These are phyloP conservation scores for Magnaporthiopsis poae DNA, from an alignment of 2,329 filamentous ascomycete species.

Conservation along the genomic window DNA sequence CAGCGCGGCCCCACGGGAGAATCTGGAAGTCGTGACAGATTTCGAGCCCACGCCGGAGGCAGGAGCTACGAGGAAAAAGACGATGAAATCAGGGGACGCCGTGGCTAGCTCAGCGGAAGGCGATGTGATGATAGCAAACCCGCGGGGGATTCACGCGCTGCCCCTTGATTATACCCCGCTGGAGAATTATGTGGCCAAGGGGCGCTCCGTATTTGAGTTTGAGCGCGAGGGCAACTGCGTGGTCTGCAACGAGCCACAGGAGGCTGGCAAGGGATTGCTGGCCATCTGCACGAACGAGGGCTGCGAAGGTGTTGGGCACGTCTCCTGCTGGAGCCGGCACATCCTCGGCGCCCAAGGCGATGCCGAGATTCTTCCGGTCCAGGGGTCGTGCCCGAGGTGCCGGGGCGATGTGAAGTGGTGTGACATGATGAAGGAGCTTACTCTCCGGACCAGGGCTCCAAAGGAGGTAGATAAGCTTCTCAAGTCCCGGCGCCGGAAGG, in stretches of 20 bases:
- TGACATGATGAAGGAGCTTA: conserved; percentile 74
- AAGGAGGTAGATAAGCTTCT: conserved; percentile 62
- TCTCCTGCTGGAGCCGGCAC: conserved; percentile 49
- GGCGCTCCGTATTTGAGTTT: conserved; percentile 42
- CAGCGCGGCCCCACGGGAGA: conserved; percentile 30
- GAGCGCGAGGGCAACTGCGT: conserved; percentile 47
- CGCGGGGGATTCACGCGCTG: conserved; percentile 43
- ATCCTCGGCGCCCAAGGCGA: conserved; percentile 30
- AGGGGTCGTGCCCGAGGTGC: conserved; percentile 65
- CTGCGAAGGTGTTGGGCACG: conserved; percentile 49
- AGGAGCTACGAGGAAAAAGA: background rate
- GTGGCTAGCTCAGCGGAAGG: conserved; percentile 5
- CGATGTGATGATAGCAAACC: background rate
- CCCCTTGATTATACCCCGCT: conserved; percentile 45
- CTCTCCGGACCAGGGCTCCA: conserved; percentile 57
- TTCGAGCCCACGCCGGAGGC: conserved; percentile 26
- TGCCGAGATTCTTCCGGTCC: conserved; percentile 49
- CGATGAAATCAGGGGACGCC: conserved; percentile 5
- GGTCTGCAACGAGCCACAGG: conserved; percentile 38
- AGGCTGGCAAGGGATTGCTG: conserved; percentile 41
- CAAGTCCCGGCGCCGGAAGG: conserved; percentile 31
- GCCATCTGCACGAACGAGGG: conserved; percentile 43
- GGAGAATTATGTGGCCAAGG: conserved; percentile 46
- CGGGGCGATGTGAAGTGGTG: conserved; percentile 55
- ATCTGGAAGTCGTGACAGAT: conserved; percentile 48